Evolutionary conservation across 2,329 filamentous ascomycete species (phyloP).

Genomic region (Beauveria bassiana): DNA sequence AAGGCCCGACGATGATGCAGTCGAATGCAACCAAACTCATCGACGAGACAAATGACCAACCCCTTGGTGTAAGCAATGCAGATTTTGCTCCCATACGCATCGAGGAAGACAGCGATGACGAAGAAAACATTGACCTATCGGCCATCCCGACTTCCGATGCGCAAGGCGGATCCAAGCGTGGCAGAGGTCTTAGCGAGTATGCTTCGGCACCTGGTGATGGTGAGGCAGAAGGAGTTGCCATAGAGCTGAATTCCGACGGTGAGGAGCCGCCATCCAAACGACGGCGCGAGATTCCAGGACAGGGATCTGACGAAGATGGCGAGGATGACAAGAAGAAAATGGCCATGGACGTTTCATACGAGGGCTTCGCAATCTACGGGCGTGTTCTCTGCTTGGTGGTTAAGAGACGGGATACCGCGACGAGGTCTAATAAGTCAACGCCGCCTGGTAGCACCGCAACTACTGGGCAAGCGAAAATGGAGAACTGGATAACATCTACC

Average conservation of each 20-base stretch:
- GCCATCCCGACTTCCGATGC: constrained; percentile 26
- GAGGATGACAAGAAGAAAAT: constrained; percentile 85
- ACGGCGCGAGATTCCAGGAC: constrained; percentile 26
- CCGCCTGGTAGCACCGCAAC: constrained; percentile 21
- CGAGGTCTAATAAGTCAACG: constrained; percentile 30
- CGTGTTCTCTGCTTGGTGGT: constrained; percentile 87
- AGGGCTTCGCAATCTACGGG: constrained; percentile 93
- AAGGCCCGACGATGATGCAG: constrained; percentile 41
- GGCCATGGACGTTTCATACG: constrained; percentile 77
- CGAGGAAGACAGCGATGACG: constrained; percentile 41
- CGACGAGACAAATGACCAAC: constrained; percentile 44
- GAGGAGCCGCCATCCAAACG: constrained; percentile 40
- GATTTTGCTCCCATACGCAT: constrained; percentile 29
- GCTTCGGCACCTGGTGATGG: constrained; percentile 14
- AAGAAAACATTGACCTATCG: constrained; percentile 23
- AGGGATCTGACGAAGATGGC: constrained; percentile 24
- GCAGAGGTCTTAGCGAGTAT: constrained; percentile 19
- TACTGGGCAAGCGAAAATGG: constrained; percentile 46
- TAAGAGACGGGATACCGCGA: constrained; percentile 63
- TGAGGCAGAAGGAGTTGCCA: constrained; percentile 21
- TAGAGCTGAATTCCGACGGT: constrained; percentile 31
- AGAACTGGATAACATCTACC: constrained; percentile 78
- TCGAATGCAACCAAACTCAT: constrained; percentile 58
- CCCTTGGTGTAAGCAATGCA: constrained; percentile 43
- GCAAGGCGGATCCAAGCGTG: constrained; percentile 22